Evolutionary conservation across 805 yeast genomes (phyloP), one percentile per base, ranked within the genome.

Genomic region (Metschnikowia rubicola): DNA sequence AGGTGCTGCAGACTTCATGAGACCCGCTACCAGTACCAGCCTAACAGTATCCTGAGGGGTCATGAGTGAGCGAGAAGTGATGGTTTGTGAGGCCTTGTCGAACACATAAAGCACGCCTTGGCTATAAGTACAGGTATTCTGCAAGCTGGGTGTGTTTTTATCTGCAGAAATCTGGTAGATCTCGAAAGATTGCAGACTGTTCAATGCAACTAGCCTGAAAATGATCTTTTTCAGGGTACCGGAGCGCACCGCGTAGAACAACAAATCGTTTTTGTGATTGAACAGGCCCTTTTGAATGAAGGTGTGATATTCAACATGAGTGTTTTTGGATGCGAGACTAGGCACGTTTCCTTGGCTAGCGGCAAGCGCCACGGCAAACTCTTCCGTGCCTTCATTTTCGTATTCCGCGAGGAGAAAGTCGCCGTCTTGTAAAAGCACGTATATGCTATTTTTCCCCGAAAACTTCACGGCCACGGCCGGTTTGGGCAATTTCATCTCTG

Each of bases 351-450:
- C 41, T 47, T 26, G 44, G 35, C 13, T 32, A 42, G 40, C 44
- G 26, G 43, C 43, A 33, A 44, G 45, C 39, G 2, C 48, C 46
- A 38, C 49, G 35, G 35, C 5, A 8, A 49, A 42, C 30, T 39
- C 21, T 21, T 37, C 30, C 10, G 41, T 13, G 28, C 8, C 29
- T 30, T 21, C 19, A 5, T 10, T 30, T 3, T 29, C 38, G 37
- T 48, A 50, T 26, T 39, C 39, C 31, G 45, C 54, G 32, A 57
- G 46, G n/a, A 54, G 53, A 12, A 73, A 53, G 19, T 46, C 54
- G 7, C 76, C 76, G 44, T 59, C 61, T 5, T 47, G 47, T 30
- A 58, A 58, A 19, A 74, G 48, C 13, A 67, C 56, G 52, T 59
- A 70, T 13, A 68, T 60, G 15, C 49, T 30, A 31, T 31, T 41